Evolutionary conservation across 2,329 filamentous ascomycete genomes (phyloP).

Genomic region (Microcyclospora pomicola): DNA sequence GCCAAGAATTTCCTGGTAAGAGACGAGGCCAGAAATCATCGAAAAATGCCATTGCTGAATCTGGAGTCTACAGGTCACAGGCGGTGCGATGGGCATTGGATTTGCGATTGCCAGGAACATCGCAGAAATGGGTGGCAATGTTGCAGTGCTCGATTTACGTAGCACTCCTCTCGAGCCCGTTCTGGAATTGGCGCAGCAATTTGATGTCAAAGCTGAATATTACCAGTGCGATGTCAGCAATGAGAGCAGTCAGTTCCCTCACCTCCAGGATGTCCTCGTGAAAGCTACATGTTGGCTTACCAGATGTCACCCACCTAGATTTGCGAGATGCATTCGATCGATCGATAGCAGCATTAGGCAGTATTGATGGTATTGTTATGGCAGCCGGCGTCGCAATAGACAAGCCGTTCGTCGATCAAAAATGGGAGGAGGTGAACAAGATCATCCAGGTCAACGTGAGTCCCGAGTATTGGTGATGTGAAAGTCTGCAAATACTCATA

Average conservation of each 20-base stretch:
- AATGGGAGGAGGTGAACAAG: constrained; percentile 16
- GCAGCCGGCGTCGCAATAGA: constrained; percentile 16
- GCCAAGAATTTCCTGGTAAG: no score
- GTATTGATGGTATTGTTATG: constrained; percentile 15
- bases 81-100: background rate
- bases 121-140: constrained; percentile 26
- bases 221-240: constrained; percentile 26
- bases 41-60: no score
- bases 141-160: constrained; percentile 49
- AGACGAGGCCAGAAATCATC: no score
- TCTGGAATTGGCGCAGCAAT: constrained; percentile 32
- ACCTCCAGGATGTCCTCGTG: no score
- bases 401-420: constrained; percentile 16
- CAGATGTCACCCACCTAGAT: no score
- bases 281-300: no score
- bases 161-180: constrained; percentile 13
- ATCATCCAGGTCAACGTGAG: constrained; percentile 25
- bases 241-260: constrained; percentile 9
- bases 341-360: constrained; percentile 11
- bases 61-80: background rate
- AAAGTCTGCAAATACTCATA: no score
- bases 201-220: constrained; percentile 42
- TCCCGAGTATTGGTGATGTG: background rate
- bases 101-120: constrained; percentile 15
- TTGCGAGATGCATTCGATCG: constrained; percentile 12